Evolutionary conservation across 768 basidiomycete genomes (phyloP).

Genomic region (Lactifluus subvellereus): DNA sequence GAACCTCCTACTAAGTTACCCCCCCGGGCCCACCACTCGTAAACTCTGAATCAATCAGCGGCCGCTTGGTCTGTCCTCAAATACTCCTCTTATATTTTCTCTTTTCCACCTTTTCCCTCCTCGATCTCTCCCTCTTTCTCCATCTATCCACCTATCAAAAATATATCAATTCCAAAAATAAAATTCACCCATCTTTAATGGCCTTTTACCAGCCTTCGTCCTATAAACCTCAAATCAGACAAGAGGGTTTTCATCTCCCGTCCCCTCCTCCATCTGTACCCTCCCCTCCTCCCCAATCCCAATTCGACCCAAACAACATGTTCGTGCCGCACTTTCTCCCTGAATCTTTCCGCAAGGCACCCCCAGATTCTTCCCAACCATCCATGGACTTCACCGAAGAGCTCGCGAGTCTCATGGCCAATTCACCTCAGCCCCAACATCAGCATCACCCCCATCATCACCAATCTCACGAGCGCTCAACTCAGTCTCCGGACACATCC

Average conservation of each 20-base stretch:
- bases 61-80: no score
- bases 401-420: slow-evolving; percentile 52
- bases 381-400: slow-evolving; percentile 59
- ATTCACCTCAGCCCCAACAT: slow-evolving; percentile 27
- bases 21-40: background rate
- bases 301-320: slow-evolving; percentile 33
- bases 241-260: slow-evolving; percentile 69
- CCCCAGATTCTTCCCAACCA: slow-evolving; percentile 28
- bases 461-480: slow-evolving; percentile 39
- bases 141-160: background rate
- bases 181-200: slow-evolving; percentile 24
- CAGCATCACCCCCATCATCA: slow-evolving; percentile 28
- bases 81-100: background rate
- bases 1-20: background rate
- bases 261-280: slow-evolving; percentile 37
- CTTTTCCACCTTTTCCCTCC: background rate
- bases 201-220: slow-evolving; percentile 36
- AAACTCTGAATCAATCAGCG: background rate
- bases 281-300: slow-evolving; percentile 28
- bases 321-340: slow-evolving; percentile 48
- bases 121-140: background rate
- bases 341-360: slow-evolving; percentile 52
- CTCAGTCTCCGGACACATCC: slow-evolving; percentile 31
- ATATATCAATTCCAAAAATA: background rate
- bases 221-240: slow-evolving; percentile 57